phyloP scores from a whole-genome alignment of 768 basidiomycete species.

The Pisolithus sp. region DNA sequence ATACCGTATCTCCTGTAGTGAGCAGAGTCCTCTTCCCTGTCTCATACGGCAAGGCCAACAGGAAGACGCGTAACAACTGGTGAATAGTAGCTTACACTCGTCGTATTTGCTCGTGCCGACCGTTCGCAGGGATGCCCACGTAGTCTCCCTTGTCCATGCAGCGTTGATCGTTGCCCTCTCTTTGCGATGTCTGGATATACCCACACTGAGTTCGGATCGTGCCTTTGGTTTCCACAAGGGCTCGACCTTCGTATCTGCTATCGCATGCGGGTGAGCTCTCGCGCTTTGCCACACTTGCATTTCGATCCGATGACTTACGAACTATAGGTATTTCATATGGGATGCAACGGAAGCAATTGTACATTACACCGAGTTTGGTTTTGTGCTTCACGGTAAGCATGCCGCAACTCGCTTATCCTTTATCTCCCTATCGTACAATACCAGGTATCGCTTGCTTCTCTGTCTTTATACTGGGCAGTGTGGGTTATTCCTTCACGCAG shows the following conservation, averaged over 20 bases:
- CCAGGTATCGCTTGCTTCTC: conserved; percentile 55
- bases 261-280: conserved; percentile 61
- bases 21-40: conserved; percentile 42
- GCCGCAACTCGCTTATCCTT: not conserved
- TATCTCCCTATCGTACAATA: conserved; percentile 2
- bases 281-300: not conserved
- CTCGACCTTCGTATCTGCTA: conserved; percentile 53
- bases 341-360: conserved; percentile 66
- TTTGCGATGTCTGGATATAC: conserved; percentile 42
- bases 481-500: conserved; percentile 29
- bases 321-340: conserved; percentile 72
- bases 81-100: conserved; percentile 23
- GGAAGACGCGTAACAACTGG: conserved; percentile 55
- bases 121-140: conserved; percentile 52
- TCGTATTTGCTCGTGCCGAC: not conserved
- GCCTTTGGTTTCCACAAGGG: conserved; percentile 70
- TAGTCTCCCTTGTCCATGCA: conserved; percentile 70
- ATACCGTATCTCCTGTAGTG: conserved; percentile 49
- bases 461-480: conserved; percentile 67
- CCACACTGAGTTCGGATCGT: conserved; percentile 49
- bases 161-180: conserved; percentile 62
- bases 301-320: not conserved
- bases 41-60: conserved; percentile 43
- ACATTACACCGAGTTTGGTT: conserved; percentile 66
- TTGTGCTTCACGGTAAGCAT: conserved; percentile 64